Conservation (phyloP, 139 green algal species). For the Chlorella sp. region DNA sequence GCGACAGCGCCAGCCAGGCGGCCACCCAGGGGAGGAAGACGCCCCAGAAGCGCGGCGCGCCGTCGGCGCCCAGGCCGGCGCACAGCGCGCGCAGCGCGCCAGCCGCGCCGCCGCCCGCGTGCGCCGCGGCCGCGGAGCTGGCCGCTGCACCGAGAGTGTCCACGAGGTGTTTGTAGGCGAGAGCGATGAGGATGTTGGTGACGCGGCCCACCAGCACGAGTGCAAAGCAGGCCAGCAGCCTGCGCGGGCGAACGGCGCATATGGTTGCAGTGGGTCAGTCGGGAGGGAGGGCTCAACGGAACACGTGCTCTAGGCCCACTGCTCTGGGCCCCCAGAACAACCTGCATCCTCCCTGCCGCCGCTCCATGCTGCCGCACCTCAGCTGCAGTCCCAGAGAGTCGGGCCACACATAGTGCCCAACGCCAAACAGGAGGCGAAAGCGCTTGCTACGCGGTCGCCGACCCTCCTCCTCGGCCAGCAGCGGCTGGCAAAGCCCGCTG, state of each 20-base stretch:
- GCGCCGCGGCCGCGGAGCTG: neutral
- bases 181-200: conserved; percentile 78
- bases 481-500: neutral
- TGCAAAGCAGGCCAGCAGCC: conserved; percentile 56
- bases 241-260: too few relatives aligned
- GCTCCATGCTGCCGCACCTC: neutral
- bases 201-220: conserved; percentile 63
- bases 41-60: conserved; percentile 42
- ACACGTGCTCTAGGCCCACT: too few relatives aligned
- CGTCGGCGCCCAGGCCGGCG: conserved; percentile 32
- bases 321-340: neutral
- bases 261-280: too few relatives aligned
- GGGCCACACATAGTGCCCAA: conserved; percentile 10
- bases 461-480: neutral
- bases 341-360: neutral
- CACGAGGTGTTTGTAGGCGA: conserved; percentile 70
- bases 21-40: conserved; percentile 52
- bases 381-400: conserved; percentile 14
- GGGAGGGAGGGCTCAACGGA: too few relatives aligned
- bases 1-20: conserved; percentile 33
- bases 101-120: conserved; percentile 25
- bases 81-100: conserved; percentile 30
- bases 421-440: conserved; percentile 5
- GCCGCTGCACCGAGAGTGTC: conserved; percentile 38
- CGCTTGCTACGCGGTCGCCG: neutral